These are phyloP conservation scores for Xerocomus brunneocitrinus DNA, from an alignment of 768 basidiomycete species.

Conservation along the genomic window DNA sequence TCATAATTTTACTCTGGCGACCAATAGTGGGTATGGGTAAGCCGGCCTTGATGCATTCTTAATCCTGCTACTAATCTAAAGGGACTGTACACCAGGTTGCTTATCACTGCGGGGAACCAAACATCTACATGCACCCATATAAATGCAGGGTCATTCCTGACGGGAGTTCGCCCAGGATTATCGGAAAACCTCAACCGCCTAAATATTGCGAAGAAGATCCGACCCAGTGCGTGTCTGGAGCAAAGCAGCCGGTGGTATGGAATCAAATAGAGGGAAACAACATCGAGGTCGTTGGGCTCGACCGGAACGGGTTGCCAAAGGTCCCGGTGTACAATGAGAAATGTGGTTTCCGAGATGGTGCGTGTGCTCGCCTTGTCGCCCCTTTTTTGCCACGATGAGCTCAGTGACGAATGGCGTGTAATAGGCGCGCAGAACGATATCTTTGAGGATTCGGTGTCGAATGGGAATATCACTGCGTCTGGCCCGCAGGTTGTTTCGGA, in stretches of 20 bases:
- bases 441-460: not conserved
- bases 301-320: not conserved
- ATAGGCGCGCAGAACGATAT: constrained; percentile 19
- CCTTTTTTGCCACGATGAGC: not conserved
- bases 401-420: not conserved
- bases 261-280: constrained; percentile 8
- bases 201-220: constrained; percentile 6
- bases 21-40: constrained; percentile 11
- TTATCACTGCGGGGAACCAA: constrained; percentile 4
- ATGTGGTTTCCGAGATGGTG: constrained; percentile 14
- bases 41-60: not conserved
- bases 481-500: no score
- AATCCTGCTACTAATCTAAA: not conserved
- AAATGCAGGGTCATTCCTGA: not conserved
- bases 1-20: not conserved
- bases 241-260: constrained; percentile 5
- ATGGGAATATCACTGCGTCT: not conserved
- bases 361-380: not conserved
- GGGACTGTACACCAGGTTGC: constrained; percentile 2
- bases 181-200: constrained; percentile 1
- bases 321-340: constrained; percentile 8
- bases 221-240: constrained; percentile 3
- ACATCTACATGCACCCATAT: constrained; percentile 3
- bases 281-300: not conserved
- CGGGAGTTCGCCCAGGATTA: not conserved